Evolutionary conservation across 2,329 filamentous ascomycete genomes (phyloP).

Genomic region (Chrysoporthe deuterocubensis): DNA sequence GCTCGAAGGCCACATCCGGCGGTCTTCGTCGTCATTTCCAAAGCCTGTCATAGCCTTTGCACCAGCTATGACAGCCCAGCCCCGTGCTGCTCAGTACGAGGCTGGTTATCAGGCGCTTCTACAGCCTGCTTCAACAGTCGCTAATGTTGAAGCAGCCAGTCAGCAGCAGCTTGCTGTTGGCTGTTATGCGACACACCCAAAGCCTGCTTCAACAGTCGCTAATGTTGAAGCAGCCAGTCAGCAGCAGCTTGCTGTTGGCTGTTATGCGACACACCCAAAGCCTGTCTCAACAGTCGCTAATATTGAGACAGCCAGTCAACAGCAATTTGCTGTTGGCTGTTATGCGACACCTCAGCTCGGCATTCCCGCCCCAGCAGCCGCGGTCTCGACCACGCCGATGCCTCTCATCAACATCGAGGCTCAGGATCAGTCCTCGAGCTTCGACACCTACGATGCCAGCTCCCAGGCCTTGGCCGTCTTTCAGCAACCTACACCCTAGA

Average conservation of each 20-base stretch:
- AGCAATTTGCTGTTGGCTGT: neutral
- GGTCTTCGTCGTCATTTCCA: no score
- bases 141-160: neutral
- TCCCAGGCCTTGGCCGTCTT: slow-evolving; percentile 2
- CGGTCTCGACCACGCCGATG: neutral
- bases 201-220: neutral
- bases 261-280: neutral
- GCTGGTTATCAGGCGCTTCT: neutral
- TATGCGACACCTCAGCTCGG: slow-evolving; percentile 2
- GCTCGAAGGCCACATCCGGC: no score
- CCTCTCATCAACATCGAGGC: neutral
- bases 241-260: neutral
- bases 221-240: neutral
- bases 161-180: neutral
- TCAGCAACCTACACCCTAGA: slow-evolving; percentile 3
- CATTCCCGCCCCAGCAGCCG: neutral
- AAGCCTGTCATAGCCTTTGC: neutral
- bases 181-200: neutral
- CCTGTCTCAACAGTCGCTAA: neutral
- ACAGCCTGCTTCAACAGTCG: neutral
- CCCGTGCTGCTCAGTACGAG: neutral
- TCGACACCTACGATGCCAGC: neutral
- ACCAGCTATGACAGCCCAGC: neutral
- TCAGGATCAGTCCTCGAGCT: neutral
- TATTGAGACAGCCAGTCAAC: neutral